Evolutionary conservation across 345 rosid species (phyloP).

Genomic region (Populus alba): DNA sequence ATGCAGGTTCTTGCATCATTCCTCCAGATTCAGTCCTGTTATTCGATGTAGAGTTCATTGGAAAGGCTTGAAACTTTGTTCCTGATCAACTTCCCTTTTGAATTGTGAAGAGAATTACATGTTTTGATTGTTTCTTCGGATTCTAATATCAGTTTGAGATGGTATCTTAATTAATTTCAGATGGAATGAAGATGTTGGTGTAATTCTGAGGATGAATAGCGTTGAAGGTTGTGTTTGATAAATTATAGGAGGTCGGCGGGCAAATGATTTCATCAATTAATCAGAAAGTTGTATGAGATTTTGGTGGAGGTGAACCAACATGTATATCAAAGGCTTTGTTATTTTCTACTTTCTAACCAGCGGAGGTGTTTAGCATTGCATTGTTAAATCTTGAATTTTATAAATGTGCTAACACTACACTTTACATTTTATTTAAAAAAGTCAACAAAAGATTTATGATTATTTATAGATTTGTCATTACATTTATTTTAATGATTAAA

Average conservation of each 20-base stretch:
- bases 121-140: neutral
- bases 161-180: too few species aligned
- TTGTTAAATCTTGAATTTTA: too few species aligned
- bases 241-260: neutral
- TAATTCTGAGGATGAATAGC: neutral
- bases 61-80: slow-evolving; percentile 46
- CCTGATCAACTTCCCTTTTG: neutral
- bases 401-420: too few species aligned
- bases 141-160: too few species aligned
- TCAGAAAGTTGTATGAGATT: neutral
- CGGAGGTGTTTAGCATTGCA: neutral
- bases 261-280: neutral
- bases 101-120: neutral
- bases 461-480: too few species aligned
- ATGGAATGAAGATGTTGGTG: neutral
- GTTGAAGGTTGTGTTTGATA: neutral
- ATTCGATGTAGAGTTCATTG: slow-evolving; percentile 79
- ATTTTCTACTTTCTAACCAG: neutral
- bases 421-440: too few species aligned
- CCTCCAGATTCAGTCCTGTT: slow-evolving; percentile 83
- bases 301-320: neutral
- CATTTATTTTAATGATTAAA: too few species aligned
- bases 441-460: too few species aligned
- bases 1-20: slow-evolving; percentile 80
- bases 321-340: neutral